Conservation (phyloP, 2,329 filamentous ascomycete genomes). For the Penicillium sp. region DNA sequence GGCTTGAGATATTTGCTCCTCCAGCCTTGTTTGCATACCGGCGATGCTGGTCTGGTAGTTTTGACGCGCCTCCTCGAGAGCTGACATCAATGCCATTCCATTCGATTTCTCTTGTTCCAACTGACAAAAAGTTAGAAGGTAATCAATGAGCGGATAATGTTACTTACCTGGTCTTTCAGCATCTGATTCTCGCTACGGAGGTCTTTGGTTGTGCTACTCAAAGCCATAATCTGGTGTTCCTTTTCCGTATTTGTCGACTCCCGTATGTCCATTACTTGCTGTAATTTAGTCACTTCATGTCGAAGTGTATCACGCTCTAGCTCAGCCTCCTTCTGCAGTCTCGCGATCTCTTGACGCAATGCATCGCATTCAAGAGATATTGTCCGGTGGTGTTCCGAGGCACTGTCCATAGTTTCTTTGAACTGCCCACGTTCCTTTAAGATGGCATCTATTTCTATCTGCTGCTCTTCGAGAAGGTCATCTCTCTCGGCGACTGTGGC, state of each 20-base stretch:
- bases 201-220: constrained; percentile 6
- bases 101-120: constrained; percentile 11
- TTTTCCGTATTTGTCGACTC: constrained; percentile 10
- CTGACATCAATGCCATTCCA: constrained; percentile 18
- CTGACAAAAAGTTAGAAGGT: background rate
- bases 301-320: constrained; percentile 22
- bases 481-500: constrained; percentile 43
- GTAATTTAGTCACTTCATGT: constrained; percentile 22
- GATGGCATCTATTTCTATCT: constrained; percentile 30
- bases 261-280: constrained; percentile 12
- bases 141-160: background rate
- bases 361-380: constrained; percentile 20
- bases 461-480: constrained; percentile 41
- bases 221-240: constrained; percentile 7
- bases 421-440: constrained; percentile 17
- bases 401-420: constrained; percentile 13
- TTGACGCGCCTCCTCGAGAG: constrained; percentile 21
- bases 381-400: constrained; percentile 20
- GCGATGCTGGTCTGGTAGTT: constrained; percentile 19
- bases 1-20: constrained; percentile 19
- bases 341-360: constrained; percentile 1
- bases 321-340: constrained; percentile 16
- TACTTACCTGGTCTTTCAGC: constrained; percentile 19
- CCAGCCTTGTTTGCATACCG: constrained; percentile 20
- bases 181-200: constrained; percentile 12